Evolutionary conservation across 2,329 filamentous ascomycete species (phyloP), one percentile per base, ranked within the genome.

Genomic region (Epichloe uncinata): DNA sequence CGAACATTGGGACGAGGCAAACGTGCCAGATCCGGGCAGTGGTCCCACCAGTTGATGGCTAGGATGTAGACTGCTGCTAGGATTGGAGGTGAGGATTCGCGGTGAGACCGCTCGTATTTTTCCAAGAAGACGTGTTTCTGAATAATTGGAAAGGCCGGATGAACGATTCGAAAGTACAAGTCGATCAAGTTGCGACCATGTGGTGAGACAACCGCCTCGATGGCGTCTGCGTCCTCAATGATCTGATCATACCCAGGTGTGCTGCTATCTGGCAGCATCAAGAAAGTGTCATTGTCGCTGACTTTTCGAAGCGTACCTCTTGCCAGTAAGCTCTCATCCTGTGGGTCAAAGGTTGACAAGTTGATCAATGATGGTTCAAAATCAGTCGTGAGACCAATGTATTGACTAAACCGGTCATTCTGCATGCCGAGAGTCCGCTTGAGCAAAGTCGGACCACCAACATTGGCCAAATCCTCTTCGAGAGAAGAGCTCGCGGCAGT

Each of bases 41-140:
- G 76, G 47, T 87, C 81, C 82, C 89, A 93, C 82, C 89, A 95
- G 64, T 91, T 89, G 60, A 95, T 77, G 8, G 89, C 87, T 22
- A 95, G 71, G 22, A 95, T 80, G 60, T 95, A 93, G 58, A 94
- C 82, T 48, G 85, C 85, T 34, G 85, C 86, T 15, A 94, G 73
- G 26, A 93, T 70, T 11, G 85, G 79, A 1, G 87, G 85, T 13
- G 85, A 83, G 60, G 91, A 86, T 56, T 86, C 82, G 49, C 78
- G 77, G 58, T 86, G 79, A 41, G 81, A 82, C 57, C 81, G 77
- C 45, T 81, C 79, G 68, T 90, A 87, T 60, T 86, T 85, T 63
- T 90, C 84, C 54, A 86, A 71, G 57, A 91, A 91, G 50, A 89
- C 79, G 52, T 80, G 76, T 67, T 89, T 90, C 62, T 93, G 85